Evolutionary conservation across 139 green algal genomes (phyloP), one percentile per base, ranked within the genome.

Genomic region (Edaphochlamys debaryana): DNA sequence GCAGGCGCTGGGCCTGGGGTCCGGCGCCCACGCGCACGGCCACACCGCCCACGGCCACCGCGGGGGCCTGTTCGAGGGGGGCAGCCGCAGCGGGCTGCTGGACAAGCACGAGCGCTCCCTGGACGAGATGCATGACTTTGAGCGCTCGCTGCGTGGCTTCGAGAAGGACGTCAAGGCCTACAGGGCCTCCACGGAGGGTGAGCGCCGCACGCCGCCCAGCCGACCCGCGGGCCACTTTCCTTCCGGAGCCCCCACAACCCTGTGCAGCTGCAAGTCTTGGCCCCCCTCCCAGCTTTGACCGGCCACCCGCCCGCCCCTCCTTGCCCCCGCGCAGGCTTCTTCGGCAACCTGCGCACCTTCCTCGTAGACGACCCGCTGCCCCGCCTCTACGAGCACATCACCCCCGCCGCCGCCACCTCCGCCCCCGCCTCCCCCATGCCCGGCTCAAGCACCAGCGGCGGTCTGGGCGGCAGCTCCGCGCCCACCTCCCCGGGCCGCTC

Each of bases 301-400:
- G n/a, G n/a, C n/a, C n/a, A n/a, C n/a, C n/a, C n/a, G n/a, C n/a
- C 30, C 27, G 20, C 25, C n/a, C 62, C 29, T 7, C 64, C 11
- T 34, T 30, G 25, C 64, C 68, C 25, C 22, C 38, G n/a, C 22
- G 13, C 70, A 78, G 70, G 25, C 45, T 78, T 78, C 70, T 48
- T 78, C 32, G 3, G 8, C 32, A 45, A 48, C 6, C 27, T 48
- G 15, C 5, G 48, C 70, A 4, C 48, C 70, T 66, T 78, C 32
- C 70, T 78, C 17, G n/a, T 27, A 4, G 70, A 78, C 48, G 25
- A 30, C 45, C 32, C n/a, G 0, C 48, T 78, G 70, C 70, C 70
- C 6, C 40, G 70, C 22, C 70, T 78, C 48, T 78, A 78, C 48
- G 70, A 78, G 48, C 64, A 15, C 45, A 36, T 64, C 23, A n/a